Percentiles rank a stretch among this genome's conserved stretches.
These are phyloP conservation scores for Mucor irregularis DNA, from an alignment of 371 early-diverging fungal genomes.

Conservation along the genomic window DNA sequence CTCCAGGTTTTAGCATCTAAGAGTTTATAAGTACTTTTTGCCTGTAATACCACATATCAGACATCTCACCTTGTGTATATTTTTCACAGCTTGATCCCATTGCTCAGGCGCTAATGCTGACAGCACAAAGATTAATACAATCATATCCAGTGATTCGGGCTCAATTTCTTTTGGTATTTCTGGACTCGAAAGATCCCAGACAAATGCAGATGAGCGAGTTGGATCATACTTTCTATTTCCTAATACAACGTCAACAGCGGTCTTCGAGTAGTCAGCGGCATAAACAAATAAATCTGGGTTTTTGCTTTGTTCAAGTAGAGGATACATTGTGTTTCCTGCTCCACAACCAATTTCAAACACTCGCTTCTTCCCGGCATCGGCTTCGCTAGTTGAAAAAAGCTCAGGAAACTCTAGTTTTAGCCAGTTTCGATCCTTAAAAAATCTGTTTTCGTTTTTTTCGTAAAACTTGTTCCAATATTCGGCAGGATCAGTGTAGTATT, in stretches of 20 bases:
- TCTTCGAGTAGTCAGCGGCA: constrained; percentile 81
- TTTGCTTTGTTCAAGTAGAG: constrained; percentile 75
- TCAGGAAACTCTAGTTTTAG: constrained; percentile 91
- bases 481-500: constrained; percentile 45
- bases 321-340: constrained; percentile 95
- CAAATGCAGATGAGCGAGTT: constrained; percentile 74
- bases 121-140: constrained; percentile 80
- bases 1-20: constrained; percentile 73
- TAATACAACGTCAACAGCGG: constrained; percentile 77
- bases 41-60: not conserved
- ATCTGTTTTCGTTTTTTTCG: constrained; percentile 88
- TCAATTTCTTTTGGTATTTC: constrained; percentile 63
- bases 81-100: constrained; percentile 67
- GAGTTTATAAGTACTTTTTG: too few relatives aligned
- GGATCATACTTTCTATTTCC: constrained; percentile 57
- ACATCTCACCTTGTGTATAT: constrained; percentile 50
- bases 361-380: constrained; percentile 41
- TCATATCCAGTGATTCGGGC: constrained; percentile 69
- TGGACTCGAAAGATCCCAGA: constrained; percentile 76
- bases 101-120: constrained; percentile 85
- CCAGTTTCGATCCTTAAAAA: constrained; percentile 97
- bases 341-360: constrained; percentile 93
- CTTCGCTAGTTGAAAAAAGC: constrained; percentile 48
- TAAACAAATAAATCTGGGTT: constrained; percentile 67
- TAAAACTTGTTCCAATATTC: constrained; percentile 79